phyloP scores from a whole-genome alignment of 352 stramenopile species.

The Pythium aquatile region DNA sequence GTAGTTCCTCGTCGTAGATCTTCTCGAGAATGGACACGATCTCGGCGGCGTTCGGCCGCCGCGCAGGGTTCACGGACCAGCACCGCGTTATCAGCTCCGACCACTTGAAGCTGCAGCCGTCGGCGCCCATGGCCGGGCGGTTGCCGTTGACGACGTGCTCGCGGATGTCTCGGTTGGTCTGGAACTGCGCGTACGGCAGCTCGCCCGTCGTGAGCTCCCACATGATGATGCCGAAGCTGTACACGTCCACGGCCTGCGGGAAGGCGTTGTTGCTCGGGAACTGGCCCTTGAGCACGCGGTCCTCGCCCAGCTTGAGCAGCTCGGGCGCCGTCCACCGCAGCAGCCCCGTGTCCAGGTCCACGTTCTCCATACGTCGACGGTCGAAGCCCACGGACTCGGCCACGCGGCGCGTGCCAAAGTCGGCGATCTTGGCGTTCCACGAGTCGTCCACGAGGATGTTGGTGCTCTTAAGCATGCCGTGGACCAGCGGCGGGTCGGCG shows the following conservation, averaged over 20 bases:
- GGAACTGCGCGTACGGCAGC: conserved; percentile 66
- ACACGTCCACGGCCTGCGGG: conserved; percentile 84
- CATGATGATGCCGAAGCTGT: conserved; percentile 87
- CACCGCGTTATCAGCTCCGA: conserved; percentile 80
- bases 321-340: conserved; percentile 80
- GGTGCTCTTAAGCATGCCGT: conserved; percentile 85
- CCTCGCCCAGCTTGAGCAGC: conserved; percentile 75
- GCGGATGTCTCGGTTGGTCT: conserved; percentile 69
- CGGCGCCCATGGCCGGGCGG: conserved; percentile 73
- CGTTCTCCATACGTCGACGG: conserved; percentile 53
- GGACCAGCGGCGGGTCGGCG: conserved; percentile 78
- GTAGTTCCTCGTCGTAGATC: conserved; percentile 69
- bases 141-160: conserved; percentile 73
- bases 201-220: conserved; percentile 87
- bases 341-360: conserved; percentile 54
- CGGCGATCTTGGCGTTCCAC: conserved; percentile 87
- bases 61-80: conserved; percentile 75
- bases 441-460: conserved; percentile 89
- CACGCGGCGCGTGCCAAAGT: conserved; percentile 82
- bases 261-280: conserved; percentile 42
- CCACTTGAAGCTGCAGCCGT: conserved; percentile 82
- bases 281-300: conserved; percentile 61
- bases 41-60: conserved; percentile 72
- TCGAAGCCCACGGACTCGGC: conserved; percentile 78
- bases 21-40: conserved; percentile 80